A percentile compares a stretch with the other conserved stretches of the same genome.
Evolutionary conservation across 225 moss, liverwort and hornwort species (phyloP).

Genomic region (Bryoerythrophyllum caledonicum): DNA sequence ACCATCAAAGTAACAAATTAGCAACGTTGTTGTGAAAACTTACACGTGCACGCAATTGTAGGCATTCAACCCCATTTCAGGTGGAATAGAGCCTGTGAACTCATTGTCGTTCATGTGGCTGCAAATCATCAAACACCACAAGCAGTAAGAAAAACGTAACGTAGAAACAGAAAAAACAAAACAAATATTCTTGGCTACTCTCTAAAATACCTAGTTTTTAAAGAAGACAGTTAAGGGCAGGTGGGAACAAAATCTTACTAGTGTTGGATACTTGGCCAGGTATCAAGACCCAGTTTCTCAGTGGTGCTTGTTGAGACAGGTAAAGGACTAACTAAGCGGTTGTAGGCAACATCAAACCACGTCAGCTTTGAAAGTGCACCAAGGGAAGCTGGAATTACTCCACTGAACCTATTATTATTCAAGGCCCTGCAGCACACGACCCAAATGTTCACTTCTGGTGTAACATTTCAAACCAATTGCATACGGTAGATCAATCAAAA

Average conservation of each 20-base stretch:
- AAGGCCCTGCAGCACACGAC: conserved; percentile 43
- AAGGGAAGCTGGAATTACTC: conserved; percentile 43
- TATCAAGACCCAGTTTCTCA: conserved; percentile 55
- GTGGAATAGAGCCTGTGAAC: conserved; percentile 56
- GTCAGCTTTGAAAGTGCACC: conserved; percentile 37
- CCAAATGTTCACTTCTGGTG: not conserved
- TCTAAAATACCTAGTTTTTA: not conserved
- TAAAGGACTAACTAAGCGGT: conserved; percentile 28
- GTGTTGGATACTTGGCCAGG: conserved; percentile 41
- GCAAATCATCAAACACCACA: conserved; percentile 25
- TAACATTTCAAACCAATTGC: not conserved
- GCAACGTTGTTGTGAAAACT: conserved; percentile 11
- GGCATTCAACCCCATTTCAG: conserved; percentile 47
- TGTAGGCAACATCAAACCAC: conserved; percentile 60
- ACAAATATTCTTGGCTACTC: not conserved
- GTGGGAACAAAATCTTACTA: conserved; percentile 26
- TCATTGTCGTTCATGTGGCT: conserved; percentile 81
- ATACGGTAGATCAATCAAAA: not conserved
- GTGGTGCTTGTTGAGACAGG: conserved; percentile 43
- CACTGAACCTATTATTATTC: conserved; percentile 39
- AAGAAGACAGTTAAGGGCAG: too few relatives aligned
- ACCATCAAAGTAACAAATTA: not conserved
- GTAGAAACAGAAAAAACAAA: not conserved
- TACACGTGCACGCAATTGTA: conserved; percentile 41
- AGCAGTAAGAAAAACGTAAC: conserved; percentile 3